phyloP scores from a whole-genome alignment of 495 filamentous ascomycete genomes.

The Annulohypoxylon stygium region DNA sequence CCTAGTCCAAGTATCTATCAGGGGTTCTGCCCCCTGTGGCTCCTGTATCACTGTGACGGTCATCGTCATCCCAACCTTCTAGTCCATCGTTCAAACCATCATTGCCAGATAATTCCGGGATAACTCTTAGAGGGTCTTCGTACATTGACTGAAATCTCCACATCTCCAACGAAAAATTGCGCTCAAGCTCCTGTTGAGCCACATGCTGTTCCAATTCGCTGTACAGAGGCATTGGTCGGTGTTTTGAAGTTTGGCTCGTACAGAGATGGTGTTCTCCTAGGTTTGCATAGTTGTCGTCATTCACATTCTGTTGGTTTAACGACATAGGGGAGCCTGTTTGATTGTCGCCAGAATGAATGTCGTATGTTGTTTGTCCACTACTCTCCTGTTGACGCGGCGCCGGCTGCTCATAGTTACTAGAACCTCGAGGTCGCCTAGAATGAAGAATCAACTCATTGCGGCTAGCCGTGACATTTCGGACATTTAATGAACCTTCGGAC shows the following conservation, averaged over 20 bases:
- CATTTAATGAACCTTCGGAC: not conserved
- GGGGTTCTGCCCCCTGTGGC: slow-evolving; percentile 7
- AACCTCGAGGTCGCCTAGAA: not conserved
- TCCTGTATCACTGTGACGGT: slow-evolving; percentile 18
- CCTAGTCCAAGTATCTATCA: not conserved
- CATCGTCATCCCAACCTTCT: not conserved
- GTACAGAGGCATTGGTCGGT: not conserved
- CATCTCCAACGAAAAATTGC: slow-evolving; percentile 6
- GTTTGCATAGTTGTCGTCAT: not conserved
- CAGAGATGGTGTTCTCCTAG: not conserved
- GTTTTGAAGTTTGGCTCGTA: not conserved
- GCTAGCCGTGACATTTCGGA: not conserved
- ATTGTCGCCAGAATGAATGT: not conserved
- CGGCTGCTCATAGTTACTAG: not conserved
- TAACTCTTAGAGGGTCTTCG: slow-evolving; percentile 26
- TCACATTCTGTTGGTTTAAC: slow-evolving; percentile 2
- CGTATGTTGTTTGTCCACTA: not conserved
- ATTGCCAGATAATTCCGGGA: slow-evolving; percentile 9
- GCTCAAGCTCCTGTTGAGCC: slow-evolving; percentile 5
- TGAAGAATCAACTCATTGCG: not conserved
- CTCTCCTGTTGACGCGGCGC: not conserved
- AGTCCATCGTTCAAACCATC: not conserved
- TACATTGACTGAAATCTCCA: slow-evolving; percentile 18
- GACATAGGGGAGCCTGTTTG: not conserved
- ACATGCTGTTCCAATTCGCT: slow-evolving; percentile 5